Evolutionary conservation across 257 asterid genomes (phyloP).

Genomic region (Handroanthus guayacan): DNA sequence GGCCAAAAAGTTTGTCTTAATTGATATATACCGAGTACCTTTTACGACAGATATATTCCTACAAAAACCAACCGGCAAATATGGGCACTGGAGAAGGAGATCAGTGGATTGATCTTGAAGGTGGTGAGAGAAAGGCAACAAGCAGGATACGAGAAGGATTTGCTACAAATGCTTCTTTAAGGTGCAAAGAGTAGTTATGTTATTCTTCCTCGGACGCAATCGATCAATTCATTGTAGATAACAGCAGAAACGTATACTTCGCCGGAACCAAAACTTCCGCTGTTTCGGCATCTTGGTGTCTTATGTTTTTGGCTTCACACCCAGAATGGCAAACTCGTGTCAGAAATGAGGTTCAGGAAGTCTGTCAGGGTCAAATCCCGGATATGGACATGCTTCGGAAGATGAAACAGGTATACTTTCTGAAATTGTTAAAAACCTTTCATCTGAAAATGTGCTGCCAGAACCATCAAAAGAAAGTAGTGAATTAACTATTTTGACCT

Average conservation of each 20-base stretch:
- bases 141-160: slow-evolving; percentile 49
- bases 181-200: slow-evolving; percentile 45
- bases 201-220: slow-evolving; percentile 25
- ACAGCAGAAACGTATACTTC: slow-evolving; percentile 55
- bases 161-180: slow-evolving; percentile 48
- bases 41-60: slow-evolving; percentile 50
- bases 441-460: too few relatives aligned
- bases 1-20: background rate
- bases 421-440: too few relatives aligned
- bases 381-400: slow-evolving; percentile 50
- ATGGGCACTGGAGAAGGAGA: slow-evolving; percentile 60
- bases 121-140: slow-evolving; percentile 47
- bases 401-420: slow-evolving; percentile 50
- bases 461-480: too few relatives aligned
- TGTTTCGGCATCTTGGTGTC: slow-evolving; percentile 54
- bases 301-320: slow-evolving; percentile 57
- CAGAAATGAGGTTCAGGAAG: slow-evolving; percentile 43
- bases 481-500: too few relatives aligned
- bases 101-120: slow-evolving; percentile 45
- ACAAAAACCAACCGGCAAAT: slow-evolving; percentile 53
- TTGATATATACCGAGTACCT: background rate
- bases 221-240: slow-evolving; percentile 55
- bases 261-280: slow-evolving; percentile 37
- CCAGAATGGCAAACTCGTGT: slow-evolving; percentile 55
- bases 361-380: slow-evolving; percentile 47